These are phyloP conservation scores for Groenewaldozyma auringiensis DNA, from an alignment of 1,139 yeast species.

Conservation along the genomic window DNA sequence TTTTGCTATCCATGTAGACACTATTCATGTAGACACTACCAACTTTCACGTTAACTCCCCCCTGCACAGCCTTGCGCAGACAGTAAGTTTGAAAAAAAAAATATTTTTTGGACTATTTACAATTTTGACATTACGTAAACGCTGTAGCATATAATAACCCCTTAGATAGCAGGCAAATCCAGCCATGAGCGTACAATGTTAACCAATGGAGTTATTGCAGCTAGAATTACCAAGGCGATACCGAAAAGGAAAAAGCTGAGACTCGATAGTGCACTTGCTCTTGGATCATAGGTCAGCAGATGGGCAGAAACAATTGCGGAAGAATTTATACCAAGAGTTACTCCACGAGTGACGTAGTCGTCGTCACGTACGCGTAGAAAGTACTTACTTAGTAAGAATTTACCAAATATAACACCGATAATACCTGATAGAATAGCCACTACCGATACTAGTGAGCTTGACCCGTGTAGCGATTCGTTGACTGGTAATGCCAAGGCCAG, in stretches of 20 bases:
- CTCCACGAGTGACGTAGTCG: slow-evolving; percentile 71
- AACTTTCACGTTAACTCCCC: no score
- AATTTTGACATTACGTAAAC: not conserved
- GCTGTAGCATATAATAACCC: not conserved
- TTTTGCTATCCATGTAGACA: no score
- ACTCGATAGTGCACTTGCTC: slow-evolving; percentile 75
- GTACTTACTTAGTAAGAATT: slow-evolving; percentile 37
- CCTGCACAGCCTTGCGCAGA: no score
- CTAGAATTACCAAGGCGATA: slow-evolving; percentile 60
- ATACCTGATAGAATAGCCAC: slow-evolving; percentile 75
- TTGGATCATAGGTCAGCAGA: slow-evolving; percentile 56
- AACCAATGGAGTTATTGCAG: slow-evolving; percentile 48
- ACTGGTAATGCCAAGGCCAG: slow-evolving; percentile 74
- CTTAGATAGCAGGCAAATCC: slow-evolving; percentile 9
- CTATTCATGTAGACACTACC: no score
- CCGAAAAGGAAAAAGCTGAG: slow-evolving; percentile 68
- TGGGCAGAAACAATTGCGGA: slow-evolving; percentile 82
- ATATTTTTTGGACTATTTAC: not conserved
- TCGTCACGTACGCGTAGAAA: slow-evolving; percentile 45
- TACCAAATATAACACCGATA: slow-evolving; percentile 65
- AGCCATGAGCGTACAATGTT: slow-evolving; percentile 31
- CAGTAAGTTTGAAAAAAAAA: no score
- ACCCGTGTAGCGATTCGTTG: slow-evolving; percentile 56
- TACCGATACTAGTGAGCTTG: slow-evolving; percentile 67
- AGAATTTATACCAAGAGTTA: slow-evolving; percentile 67